These are phyloP conservation scores for Glonium stellatum DNA, from an alignment of 495 filamentous ascomycete genomes.

Conservation along the genomic window DNA sequence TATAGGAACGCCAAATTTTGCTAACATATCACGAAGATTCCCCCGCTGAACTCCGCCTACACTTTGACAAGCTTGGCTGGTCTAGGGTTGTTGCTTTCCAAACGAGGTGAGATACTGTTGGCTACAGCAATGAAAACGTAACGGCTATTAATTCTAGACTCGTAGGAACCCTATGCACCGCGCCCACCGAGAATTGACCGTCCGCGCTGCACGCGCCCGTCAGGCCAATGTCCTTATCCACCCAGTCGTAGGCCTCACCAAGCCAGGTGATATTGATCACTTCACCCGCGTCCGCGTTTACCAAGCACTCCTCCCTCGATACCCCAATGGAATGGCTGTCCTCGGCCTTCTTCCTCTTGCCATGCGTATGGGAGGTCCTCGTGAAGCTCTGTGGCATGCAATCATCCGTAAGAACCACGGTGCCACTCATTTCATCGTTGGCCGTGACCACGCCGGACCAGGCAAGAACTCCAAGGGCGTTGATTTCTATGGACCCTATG, in stretches of 20 bases:
- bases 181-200: slow-evolving; percentile 93
- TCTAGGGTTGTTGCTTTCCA: slow-evolving; percentile 95
- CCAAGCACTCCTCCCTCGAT: slow-evolving; percentile 91
- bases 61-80: slow-evolving; percentile 99
- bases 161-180: slow-evolving; percentile 93
- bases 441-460: slow-evolving; percentile 93
- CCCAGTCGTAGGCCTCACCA: slow-evolving; percentile 95
- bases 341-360: slow-evolving; percentile 91
- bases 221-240: slow-evolving; percentile 99
- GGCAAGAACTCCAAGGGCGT: slow-evolving; percentile 93
- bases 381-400: slow-evolving; percentile 98
- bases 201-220: slow-evolving; percentile 87
- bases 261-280: slow-evolving; percentile 98
- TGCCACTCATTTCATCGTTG: slow-evolving; percentile 98
- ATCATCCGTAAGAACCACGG: slow-evolving; percentile 99
- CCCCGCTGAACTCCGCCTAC: slow-evolving; percentile 84
- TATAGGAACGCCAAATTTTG: background rate
- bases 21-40: slow-evolving; percentile 54
- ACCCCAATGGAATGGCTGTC: slow-evolving; percentile 98
- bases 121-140: background rate
- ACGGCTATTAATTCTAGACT: background rate
- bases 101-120: slow-evolving; percentile 45
- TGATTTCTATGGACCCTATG: slow-evolving; percentile 97
- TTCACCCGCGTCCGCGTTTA: slow-evolving; percentile 99
- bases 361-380: slow-evolving; percentile 98